Evolutionary conservation across 2,329 filamentous ascomycete species (phyloP).

Genomic region (Phialocephala subalpina): DNA sequence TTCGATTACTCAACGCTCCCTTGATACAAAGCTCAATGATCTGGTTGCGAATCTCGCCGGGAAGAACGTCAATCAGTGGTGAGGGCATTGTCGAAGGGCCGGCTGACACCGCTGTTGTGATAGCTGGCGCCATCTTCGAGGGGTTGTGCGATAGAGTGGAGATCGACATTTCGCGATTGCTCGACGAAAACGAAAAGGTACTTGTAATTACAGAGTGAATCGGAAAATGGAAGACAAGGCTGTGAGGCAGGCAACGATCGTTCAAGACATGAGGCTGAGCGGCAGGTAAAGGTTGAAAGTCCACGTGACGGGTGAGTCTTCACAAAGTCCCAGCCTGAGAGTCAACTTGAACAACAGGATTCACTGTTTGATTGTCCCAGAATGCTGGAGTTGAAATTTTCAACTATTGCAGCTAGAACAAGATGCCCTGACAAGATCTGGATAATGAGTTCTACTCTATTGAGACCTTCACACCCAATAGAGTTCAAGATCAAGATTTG

Average conservation of each 20-base stretch:
- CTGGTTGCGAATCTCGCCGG: constrained; percentile 28
- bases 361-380: background rate
- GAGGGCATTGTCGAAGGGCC: background rate
- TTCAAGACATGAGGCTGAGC: constrained; percentile 5
- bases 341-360: background rate
- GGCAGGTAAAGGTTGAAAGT: background rate
- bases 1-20: constrained; percentile 12
- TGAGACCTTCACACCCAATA: background rate
- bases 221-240: background rate
- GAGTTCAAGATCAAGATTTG: background rate
- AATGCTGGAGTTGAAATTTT: background rate
- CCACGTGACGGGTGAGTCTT: background rate
- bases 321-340: background rate
- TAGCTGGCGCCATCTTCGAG: background rate
- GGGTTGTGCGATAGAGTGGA: background rate
- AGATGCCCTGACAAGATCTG: background rate
- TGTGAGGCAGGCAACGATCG: background rate
- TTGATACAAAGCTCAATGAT: constrained; percentile 27
- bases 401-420: background rate
- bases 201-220: background rate
- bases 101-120: no score
- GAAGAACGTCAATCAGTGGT: constrained; percentile 7
- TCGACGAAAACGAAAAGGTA: background rate
- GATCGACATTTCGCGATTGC: background rate
- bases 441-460: background rate